These are phyloP conservation scores for Hypsizygus ulmarius DNA, from an alignment of 1,284 basidiomycete genomes.

Conservation along the genomic window DNA sequence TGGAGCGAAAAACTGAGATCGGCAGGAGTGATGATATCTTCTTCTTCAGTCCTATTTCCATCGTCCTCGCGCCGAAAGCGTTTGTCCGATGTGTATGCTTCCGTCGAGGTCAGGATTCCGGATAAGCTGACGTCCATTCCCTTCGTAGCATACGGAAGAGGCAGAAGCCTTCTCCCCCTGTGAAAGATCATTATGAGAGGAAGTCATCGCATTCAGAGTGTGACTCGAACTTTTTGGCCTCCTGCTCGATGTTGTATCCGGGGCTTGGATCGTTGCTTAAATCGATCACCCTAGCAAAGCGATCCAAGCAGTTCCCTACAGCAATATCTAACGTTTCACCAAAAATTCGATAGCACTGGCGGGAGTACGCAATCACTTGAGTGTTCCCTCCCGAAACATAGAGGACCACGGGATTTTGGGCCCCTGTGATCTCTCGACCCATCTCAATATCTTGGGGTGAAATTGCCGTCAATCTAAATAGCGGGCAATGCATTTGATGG, in stretches of 20 bases:
- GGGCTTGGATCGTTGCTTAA: conserved; percentile 95
- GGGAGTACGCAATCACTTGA: conserved; percentile 98
- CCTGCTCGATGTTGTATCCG: conserved; percentile 98
- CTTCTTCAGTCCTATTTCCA: conserved; percentile 39
- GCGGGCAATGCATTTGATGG: conserved; percentile 19
- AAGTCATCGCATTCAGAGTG: conserved; percentile 25
- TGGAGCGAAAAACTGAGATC: conserved; percentile 97
- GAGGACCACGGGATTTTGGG: conserved; percentile 93
- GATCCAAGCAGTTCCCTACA: conserved; percentile 97
- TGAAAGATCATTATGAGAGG: conserved; percentile 1
- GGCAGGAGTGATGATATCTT: conserved; percentile 84
- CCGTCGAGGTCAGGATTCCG: conserved; percentile 86
- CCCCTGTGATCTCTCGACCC: conserved; percentile 93
- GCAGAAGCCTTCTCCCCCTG: conserved; percentile 73
- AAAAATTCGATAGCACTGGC: conserved; percentile 97
- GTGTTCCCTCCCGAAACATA: conserved; percentile 99
- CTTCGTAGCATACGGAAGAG: conserved; percentile 95
- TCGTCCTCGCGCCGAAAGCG: conserved; percentile 54
- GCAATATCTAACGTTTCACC: conserved; percentile 99
- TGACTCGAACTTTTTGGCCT: conserved; percentile 76
- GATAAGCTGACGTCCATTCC: conserved; percentile 98
- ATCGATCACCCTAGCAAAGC: conserved; percentile 95
- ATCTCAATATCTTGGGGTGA: conserved; percentile 88
- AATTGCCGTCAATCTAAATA: background rate
- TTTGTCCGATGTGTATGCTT: conserved; percentile 84